Conservation (phyloP, 805 yeast genomes). For the Yarrowia sp. region DNA sequence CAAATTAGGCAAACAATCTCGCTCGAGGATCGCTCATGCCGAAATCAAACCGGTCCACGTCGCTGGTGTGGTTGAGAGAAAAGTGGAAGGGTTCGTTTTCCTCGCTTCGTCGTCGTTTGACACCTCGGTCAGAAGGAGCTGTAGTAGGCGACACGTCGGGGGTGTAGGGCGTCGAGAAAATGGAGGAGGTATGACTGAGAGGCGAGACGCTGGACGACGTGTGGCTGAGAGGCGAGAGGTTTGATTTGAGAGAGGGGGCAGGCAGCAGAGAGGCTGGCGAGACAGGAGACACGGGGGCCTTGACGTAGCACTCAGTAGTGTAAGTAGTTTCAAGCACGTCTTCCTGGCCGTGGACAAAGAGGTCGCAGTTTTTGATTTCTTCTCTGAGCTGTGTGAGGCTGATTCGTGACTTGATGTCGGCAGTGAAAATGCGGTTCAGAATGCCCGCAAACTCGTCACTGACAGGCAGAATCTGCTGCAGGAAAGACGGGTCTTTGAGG, state of each 20-base stretch:
- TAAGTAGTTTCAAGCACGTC: not conserved
- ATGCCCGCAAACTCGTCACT: conserved; percentile 53
- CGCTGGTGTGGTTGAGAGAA: conserved; percentile 7
- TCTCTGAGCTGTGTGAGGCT: conserved; percentile 26
- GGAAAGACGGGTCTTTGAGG: conserved; percentile 50
- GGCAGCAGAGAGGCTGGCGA: conserved; percentile 14
- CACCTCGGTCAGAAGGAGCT: not conserved
- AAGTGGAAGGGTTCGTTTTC: conserved; percentile 4
- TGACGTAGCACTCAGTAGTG: not conserved
- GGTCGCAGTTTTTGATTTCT: conserved; percentile 11
- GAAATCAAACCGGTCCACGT: conserved; percentile 10
- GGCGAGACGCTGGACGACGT: conserved; percentile 1
- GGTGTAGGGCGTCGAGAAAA: conserved; percentile 19
- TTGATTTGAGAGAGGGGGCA: conserved; percentile 15
- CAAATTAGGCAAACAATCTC: not conserved
- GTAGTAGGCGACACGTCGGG: conserved; percentile 7
- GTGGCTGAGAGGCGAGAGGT: conserved; percentile 3
- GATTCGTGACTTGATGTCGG: not conserved
- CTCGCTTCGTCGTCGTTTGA: conserved; percentile 11
- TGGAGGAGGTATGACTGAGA: not conserved
- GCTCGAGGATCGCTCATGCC: conserved; percentile 19
- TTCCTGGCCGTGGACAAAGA: not conserved
- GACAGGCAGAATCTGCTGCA: conserved; percentile 68
- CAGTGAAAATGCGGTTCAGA: conserved; percentile 26
- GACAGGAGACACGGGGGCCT: not conserved